These are phyloP conservation scores for Syncephalastrum racemosum DNA, from an alignment of 371 early-diverging fungal genomes.

Conservation along the genomic window DNA sequence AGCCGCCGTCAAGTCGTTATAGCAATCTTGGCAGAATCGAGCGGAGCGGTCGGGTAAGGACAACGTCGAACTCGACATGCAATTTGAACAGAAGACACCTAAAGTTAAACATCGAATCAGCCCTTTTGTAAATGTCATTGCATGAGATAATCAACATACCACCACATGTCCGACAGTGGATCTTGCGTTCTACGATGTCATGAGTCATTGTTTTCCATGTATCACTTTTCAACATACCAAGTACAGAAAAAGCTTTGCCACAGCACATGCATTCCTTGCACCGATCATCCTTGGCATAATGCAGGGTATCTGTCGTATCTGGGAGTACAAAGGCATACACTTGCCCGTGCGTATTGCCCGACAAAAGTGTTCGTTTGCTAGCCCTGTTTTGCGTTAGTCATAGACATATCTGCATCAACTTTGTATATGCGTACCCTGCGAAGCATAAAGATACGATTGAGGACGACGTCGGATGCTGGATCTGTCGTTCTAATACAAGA, in stretches of 20 bases:
- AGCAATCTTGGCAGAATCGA: slow-evolving; percentile 32
- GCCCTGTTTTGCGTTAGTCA: slow-evolving; percentile 10
- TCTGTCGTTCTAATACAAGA: slow-evolving; percentile 28
- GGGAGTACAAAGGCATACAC: slow-evolving; percentile 67
- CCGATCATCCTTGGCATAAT: slow-evolving; percentile 61
- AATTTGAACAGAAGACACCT: slow-evolving; percentile 34
- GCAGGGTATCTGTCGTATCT: slow-evolving; percentile 66
- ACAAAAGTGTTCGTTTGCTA: slow-evolving; percentile 56
- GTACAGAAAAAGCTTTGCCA: slow-evolving; percentile 53
- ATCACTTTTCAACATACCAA: slow-evolving; percentile 37
- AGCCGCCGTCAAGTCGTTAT: background rate
- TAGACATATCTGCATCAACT: too few species aligned
- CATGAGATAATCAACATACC: slow-evolving; percentile 22
- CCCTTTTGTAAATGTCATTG: background rate
- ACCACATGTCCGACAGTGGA: slow-evolving; percentile 45
- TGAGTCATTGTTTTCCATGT: background rate
- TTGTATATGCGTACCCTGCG: slow-evolving; percentile 39
- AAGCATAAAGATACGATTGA: slow-evolving; percentile 50
- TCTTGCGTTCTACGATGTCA: slow-evolving; percentile 33
- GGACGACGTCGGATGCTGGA: slow-evolving; percentile 25
- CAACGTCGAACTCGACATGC: slow-evolving; percentile 24
- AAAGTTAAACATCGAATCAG: slow-evolving; percentile 2
- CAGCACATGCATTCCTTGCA: slow-evolving; percentile 63
- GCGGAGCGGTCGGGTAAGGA: slow-evolving; percentile 34
- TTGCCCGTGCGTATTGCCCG: slow-evolving; percentile 63